A percentile compares a stretch with the other conserved stretches of the same genome.
phyloP scores from a whole-genome alignment of 352 stramenopile genomes.

The Globisporangium splendens region DNA sequence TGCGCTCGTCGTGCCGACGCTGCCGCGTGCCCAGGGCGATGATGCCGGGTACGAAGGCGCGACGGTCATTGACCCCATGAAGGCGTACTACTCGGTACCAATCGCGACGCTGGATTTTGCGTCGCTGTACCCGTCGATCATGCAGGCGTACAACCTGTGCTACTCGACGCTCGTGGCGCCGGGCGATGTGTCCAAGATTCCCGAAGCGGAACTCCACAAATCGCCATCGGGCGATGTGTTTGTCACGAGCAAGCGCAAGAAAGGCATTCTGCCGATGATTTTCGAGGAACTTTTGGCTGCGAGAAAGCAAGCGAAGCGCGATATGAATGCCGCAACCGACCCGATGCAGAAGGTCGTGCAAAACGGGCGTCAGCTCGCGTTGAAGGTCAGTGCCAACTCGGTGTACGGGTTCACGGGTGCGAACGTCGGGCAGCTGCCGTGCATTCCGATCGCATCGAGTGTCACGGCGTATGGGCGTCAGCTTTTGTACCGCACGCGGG shows the following conservation, averaged over 20 bases:
- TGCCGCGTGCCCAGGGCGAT: constrained; percentile 87
- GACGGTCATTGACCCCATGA: constrained; percentile 99
- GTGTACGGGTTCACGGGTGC: constrained; percentile 99
- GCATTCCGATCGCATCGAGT: constrained; percentile 97
- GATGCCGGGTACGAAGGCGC: constrained; percentile 96
- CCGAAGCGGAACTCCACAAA: constrained; percentile 84
- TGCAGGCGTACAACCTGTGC: constrained; percentile 99
- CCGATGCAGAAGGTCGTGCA: constrained; percentile 99
- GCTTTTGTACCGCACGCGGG: constrained; percentile 96
- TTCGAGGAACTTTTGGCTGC: constrained; percentile 96
- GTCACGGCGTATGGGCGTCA: constrained; percentile 98
- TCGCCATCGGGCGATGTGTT: constrained; percentile 97
- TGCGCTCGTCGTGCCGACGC: constrained; percentile 94
- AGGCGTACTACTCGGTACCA: constrained; percentile 98
- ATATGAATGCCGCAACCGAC: constrained; percentile 99
- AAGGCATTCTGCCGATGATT: constrained; percentile 98
- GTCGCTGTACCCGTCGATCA: constrained; percentile 99
- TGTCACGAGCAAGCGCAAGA: constrained; percentile 93
- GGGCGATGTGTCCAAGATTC: constrained; percentile 55
- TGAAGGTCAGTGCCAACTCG: constrained; percentile 98
- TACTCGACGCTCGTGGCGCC: constrained; percentile 97
- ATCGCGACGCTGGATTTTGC: constrained; percentile 99
- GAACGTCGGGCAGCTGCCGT: constrained; percentile 97
- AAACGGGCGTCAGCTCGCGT: constrained; percentile 95
- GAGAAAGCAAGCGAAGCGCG: constrained; percentile 97